Evolutionary conservation across 108 stramenopile species (phyloP).

Genomic region (Mayamaea pseudoterrestris): DNA sequence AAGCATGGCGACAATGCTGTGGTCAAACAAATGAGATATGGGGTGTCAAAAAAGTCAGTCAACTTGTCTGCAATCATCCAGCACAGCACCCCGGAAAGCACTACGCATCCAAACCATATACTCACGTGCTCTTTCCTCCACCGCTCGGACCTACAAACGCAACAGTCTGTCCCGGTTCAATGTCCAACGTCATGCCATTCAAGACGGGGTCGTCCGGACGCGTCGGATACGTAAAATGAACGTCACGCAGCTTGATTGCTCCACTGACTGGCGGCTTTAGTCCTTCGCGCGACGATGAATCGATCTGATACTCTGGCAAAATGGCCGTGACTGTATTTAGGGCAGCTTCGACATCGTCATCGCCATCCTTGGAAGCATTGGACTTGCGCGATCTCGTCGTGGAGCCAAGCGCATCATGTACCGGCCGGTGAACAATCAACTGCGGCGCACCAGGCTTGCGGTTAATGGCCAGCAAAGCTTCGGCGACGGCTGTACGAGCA

Average conservation of each 20-base stretch:
- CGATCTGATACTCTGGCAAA: slow-evolving; percentile 42
- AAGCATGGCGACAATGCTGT: too few species aligned
- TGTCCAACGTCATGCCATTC: slow-evolving; percentile 34
- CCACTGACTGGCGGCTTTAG: slow-evolving; percentile 41
- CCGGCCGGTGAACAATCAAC: slow-evolving; percentile 15
- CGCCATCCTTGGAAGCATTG: background rate
- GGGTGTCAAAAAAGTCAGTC: background rate
- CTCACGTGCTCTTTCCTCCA: slow-evolving; percentile 53
- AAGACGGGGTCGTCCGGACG: slow-evolving; percentile 52
- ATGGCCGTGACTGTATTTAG: slow-evolving; percentile 19
- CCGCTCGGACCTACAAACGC: slow-evolving; percentile 71
- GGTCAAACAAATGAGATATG: too few species aligned
- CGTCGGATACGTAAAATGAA: slow-evolving; percentile 78
- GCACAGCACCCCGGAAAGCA: background rate
- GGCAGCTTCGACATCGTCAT: slow-evolving; percentile 4
- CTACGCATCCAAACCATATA: slow-evolving; percentile 32
- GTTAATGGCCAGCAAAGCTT: slow-evolving; percentile 39
- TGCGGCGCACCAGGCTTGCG: slow-evolving; percentile 30
- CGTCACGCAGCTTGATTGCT: slow-evolving; percentile 41
- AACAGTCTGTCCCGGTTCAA: slow-evolving; percentile 38
- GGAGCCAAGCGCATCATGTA: slow-evolving; percentile 11
- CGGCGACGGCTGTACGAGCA: slow-evolving; percentile 39
- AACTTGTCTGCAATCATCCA: background rate
- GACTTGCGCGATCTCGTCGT: background rate
- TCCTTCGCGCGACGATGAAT: slow-evolving; percentile 38